A percentile compares a stretch with the other conserved stretches of the same genome.
Conservation (phyloP, 352 stramenopile species). For the Phytophthora brassicae region DNA sequence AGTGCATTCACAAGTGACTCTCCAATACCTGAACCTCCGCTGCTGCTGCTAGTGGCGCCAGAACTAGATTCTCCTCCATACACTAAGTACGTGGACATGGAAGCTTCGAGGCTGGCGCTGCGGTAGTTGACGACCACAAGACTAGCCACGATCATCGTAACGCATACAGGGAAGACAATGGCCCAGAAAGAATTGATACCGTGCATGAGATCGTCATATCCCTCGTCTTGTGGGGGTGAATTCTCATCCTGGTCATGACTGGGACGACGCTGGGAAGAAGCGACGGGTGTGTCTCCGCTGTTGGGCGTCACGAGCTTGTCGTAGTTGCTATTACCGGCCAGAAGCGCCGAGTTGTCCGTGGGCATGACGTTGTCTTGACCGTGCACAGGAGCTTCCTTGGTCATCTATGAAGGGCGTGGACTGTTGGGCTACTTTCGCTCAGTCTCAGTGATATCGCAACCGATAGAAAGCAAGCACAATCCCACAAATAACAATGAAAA, state of each 20-base stretch:
- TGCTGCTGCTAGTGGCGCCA: slow-evolving; percentile 10
- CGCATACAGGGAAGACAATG: slow-evolving; percentile 77
- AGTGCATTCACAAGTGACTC: slow-evolving; percentile 86
- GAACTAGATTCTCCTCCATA: slow-evolving; percentile 71
- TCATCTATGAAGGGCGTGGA: slow-evolving; percentile 30
- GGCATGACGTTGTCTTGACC: slow-evolving; percentile 35
- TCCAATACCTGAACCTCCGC: slow-evolving; percentile 45
- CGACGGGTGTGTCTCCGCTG: slow-evolving; percentile 28
- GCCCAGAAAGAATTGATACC: slow-evolving; percentile 89
- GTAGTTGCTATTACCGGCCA: slow-evolving; percentile 41
- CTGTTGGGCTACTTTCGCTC: too few species aligned
- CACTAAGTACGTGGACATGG: slow-evolving; percentile 84
- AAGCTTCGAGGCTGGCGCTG: slow-evolving; percentile 69
- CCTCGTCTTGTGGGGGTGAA: slow-evolving; percentile 20
- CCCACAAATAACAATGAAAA: slow-evolving; percentile 23
- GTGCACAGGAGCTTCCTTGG: slow-evolving; percentile 24
- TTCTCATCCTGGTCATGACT: slow-evolving; percentile 1
- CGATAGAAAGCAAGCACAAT: slow-evolving; percentile 14
- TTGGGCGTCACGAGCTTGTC: slow-evolving; percentile 69
- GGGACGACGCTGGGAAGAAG: slow-evolving; percentile 7
- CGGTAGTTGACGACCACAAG: slow-evolving; percentile 86
- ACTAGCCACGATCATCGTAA: slow-evolving; percentile 84
- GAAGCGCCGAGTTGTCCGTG: slow-evolving; percentile 37
- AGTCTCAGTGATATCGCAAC: slow-evolving; percentile 19
- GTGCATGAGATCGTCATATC: slow-evolving; percentile 79